These are phyloP conservation scores for Wickerhamomyces rabaulensis DNA, from an alignment of 805 yeast genomes.

Conservation along the genomic window DNA sequence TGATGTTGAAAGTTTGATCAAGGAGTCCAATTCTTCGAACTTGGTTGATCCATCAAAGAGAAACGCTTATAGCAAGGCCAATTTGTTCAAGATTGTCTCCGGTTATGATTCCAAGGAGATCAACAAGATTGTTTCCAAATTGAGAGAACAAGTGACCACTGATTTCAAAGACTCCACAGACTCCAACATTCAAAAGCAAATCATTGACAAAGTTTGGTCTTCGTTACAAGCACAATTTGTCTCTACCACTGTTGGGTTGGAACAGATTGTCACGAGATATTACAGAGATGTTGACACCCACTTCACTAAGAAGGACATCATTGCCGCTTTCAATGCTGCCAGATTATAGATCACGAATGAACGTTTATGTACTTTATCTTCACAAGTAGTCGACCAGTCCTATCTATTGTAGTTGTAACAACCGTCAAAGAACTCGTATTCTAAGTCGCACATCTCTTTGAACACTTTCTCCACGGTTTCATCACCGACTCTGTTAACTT, in stretches of 20 bases:
- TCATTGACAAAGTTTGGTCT: conserved; percentile 63
- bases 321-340: conserved; percentile 42
- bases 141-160: conserved; percentile 50
- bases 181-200: conserved; percentile 42
- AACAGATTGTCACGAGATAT: conserved; percentile 47
- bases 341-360: conserved; percentile 7
- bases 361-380: not conserved
- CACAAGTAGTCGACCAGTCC: not conserved
- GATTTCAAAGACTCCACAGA: conserved; percentile 38
- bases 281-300: conserved; percentile 45
- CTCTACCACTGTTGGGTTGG: conserved; percentile 48
- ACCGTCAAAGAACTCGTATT: conserved; percentile 41
- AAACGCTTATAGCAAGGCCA: conserved; percentile 58
- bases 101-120: conserved; percentile 58
- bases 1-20: conserved; percentile 50
- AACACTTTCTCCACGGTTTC: conserved; percentile 28
- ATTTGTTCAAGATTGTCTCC: conserved; percentile 50
- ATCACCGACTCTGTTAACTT: conserved; percentile 34
- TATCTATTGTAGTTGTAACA: conserved; percentile 30
- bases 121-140: conserved; percentile 44
- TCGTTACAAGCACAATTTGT: conserved; percentile 62
- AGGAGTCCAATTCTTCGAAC: conserved; percentile 22
- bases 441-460: conserved; percentile 32
- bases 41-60: conserved; percentile 46
- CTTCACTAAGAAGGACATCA: conserved; percentile 52